Evolutionary conservation across 192 early-diverging fungal species (phyloP).

Genomic region (Coemansia sp.): DNA sequence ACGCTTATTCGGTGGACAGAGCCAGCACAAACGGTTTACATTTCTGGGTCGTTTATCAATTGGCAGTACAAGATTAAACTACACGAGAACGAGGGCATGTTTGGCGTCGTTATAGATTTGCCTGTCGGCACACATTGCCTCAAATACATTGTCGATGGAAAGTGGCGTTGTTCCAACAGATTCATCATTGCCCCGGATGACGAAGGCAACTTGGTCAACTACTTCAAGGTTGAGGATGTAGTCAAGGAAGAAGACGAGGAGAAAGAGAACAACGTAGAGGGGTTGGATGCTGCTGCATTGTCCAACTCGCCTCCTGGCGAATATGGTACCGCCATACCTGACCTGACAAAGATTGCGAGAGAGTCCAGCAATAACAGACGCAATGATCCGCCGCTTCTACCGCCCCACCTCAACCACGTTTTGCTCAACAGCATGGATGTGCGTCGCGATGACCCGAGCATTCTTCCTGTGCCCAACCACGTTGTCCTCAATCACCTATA

Average conservation of each 20-base stretch:
- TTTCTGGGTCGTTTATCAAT: constrained; percentile 96
- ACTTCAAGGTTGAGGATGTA: constrained; percentile 82
- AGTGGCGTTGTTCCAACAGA: constrained; percentile 95
- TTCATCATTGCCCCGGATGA: constrained; percentile 88
- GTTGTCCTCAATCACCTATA: constrained; percentile 95
- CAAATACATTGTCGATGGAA: constrained; percentile 98
- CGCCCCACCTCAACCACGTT: constrained; percentile 91
- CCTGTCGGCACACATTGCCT: constrained; percentile 93
- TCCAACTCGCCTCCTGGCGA: constrained; percentile 66
- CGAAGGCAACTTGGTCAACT: constrained; percentile 96
- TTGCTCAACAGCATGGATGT: constrained; percentile 75
- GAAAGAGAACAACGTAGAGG: constrained; percentile 54
- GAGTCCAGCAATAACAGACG: constrained; percentile 36
- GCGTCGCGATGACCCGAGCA: constrained; percentile 75
- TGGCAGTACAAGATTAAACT: constrained; percentile 94
- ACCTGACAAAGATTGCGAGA: constrained; percentile 41
- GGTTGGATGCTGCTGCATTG: constrained; percentile 45
- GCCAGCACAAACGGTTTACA: constrained; percentile 79
- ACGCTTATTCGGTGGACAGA: constrained; percentile 83
- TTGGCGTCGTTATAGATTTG: constrained; percentile 67
- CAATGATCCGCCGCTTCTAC: constrained; percentile 80
- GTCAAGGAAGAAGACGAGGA: constrained; percentile 38
- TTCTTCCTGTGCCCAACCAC: constrained; percentile 87
- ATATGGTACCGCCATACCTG: constrained; percentile 64
- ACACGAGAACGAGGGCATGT: constrained; percentile 44